Evolutionary conservation across 2,329 filamentous ascomycete genomes (phyloP), one percentile per base, ranked within the genome.

Genomic region (Hypomyces perniciosus): DNA sequence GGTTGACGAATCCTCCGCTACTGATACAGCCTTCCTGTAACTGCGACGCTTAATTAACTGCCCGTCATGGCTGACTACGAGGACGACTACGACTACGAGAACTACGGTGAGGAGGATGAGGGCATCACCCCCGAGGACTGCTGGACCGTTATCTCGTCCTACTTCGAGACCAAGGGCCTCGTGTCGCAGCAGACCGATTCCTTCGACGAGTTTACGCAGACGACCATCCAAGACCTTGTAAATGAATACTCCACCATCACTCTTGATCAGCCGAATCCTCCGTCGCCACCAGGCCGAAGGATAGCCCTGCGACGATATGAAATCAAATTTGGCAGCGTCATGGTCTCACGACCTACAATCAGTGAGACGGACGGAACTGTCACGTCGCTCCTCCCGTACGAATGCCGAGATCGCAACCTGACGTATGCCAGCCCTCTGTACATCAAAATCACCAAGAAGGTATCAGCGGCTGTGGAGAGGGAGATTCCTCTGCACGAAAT

Each of bases 111-210:
- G 55, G 84, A 81, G 34, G 81, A 84, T 55, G 73, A 78, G 54
- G 76, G 76, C 60, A 96, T 97, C 73, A 96, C 91, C 28, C 89
- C 91, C 54, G 93, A 97, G 75, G 95, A 99, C 72, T 96, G 90
- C 76, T 99, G 95, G 93, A 88, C 87, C 58, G 92, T 97, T 64
- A 97, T 99, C 67, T 90, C 88, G 51, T 88, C 93, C 8, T 97
- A 96, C 76, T 99, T 99, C 73, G 90, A 96, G 61, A 81, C 84
- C 56, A 99, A 97, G 72, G 92, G 93, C 63, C 80, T 99, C 31
- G 93, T 96, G 26, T 96, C 93, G 12, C 92, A 99, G 72, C 93
- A 99, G 75, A 85, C 97, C 56, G 92, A 97, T 68, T 99, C 95
- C 0, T 99, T 96, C 72, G 90, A 99, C 72, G 91, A 97, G 67